phyloP scores from a whole-genome alignment of 441 rosid genomes.

The Arabidopsis hybrid region DNA sequence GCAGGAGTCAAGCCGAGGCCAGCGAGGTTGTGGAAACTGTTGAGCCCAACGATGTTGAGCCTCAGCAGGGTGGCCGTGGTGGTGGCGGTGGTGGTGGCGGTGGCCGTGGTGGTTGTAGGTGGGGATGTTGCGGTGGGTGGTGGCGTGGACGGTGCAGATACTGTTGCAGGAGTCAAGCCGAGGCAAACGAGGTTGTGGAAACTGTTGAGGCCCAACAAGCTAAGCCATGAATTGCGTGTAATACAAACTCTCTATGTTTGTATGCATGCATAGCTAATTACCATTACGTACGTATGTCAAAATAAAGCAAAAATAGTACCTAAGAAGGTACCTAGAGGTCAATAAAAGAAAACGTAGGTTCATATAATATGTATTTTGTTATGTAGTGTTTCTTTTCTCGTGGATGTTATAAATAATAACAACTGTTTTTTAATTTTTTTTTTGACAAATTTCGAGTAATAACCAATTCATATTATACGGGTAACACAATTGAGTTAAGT shows the following conservation, averaged over 20 bases:
- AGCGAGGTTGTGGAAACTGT: not conserved
- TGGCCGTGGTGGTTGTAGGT: constrained; percentile 8
- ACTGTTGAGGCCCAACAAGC: too few species aligned
- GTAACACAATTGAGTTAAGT: too few species aligned
- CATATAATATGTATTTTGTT: constrained; percentile 15
- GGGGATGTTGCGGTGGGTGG: constrained; percentile 30
- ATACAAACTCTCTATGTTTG: constrained; percentile 37
- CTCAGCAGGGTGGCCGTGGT: too few species aligned
- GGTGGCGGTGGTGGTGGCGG: too few species aligned
- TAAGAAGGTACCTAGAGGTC: constrained; percentile 11
- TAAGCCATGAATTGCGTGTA: constrained; percentile 35
- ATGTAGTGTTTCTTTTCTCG: constrained; percentile 12
- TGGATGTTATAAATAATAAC: constrained; percentile 14
- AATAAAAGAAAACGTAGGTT: constrained; percentile 18
- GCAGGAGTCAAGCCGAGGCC: constrained; percentile 1
- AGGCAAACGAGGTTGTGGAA: not conserved
- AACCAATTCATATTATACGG: too few species aligned
- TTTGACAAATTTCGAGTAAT: too few species aligned
- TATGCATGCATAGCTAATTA: constrained; percentile 31
- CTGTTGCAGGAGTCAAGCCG: constrained; percentile 11
- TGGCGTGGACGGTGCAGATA: constrained; percentile 10
- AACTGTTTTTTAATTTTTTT: not conserved
- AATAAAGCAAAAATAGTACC: constrained; percentile 26
- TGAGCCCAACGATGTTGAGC: constrained; percentile 1
- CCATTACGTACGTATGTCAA: constrained; percentile 5